phyloP scores from a whole-genome alignment of 176 grass and related monocot species.

The Oryza rufipogon region DNA sequence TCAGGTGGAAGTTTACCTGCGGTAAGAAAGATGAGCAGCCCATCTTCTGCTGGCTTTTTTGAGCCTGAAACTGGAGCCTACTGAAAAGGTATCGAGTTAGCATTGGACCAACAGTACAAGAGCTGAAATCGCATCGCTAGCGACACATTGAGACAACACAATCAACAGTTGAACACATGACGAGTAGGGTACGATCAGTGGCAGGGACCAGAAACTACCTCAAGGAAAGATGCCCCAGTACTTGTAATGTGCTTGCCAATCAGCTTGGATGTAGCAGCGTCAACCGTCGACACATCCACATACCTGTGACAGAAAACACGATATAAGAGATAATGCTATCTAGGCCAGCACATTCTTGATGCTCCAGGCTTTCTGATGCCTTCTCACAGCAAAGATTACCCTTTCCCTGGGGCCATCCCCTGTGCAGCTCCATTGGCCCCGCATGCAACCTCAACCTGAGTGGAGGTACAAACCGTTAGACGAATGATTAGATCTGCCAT shows the following conservation, averaged over 20 bases:
- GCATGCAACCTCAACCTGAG: conserved; percentile 69
- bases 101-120: conserved; percentile 22
- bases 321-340: conserved; percentile 32
- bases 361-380: conserved; percentile 31
- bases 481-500: conserved; percentile 37
- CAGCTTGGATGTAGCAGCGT: conserved; percentile 71
- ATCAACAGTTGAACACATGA: conserved; percentile 28
- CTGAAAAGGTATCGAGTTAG: conserved; percentile 49
- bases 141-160: conserved; percentile 14
- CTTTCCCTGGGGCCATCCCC: conserved; percentile 79
- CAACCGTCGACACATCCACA: conserved; percentile 79
- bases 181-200: conserved; percentile 7
- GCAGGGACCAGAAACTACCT: conserved; percentile 65
- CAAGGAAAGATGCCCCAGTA: conserved; percentile 77
- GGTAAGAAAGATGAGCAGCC: conserved; percentile 83
- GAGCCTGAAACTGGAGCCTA: conserved; percentile 98
- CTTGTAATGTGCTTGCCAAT: conserved; percentile 61
- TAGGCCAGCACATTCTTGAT: conserved; percentile 34
- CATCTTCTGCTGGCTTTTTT: conserved; percentile 96
- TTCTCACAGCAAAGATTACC: conserved; percentile 53
- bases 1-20: conserved; percentile 58
- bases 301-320: conserved; percentile 53
- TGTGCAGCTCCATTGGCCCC: conserved; percentile 63
- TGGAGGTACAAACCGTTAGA: conserved; percentile 32
- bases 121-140: conserved; percentile 28